Conservation (phyloP, 495 filamentous ascomycete species). For the Lophiotrema nucula region DNA sequence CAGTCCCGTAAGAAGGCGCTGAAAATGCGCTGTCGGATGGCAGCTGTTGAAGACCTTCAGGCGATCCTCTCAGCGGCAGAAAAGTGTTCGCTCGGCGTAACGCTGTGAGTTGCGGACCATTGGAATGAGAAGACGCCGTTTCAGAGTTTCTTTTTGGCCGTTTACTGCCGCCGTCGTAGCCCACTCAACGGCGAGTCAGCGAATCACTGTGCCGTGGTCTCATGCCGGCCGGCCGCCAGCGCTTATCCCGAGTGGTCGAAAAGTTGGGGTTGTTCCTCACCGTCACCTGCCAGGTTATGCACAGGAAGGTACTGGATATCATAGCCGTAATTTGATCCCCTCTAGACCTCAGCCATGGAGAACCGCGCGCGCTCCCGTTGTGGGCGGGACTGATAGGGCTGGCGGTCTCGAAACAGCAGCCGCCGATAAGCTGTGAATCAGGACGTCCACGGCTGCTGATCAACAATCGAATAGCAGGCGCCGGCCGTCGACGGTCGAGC, state of each 20-base stretch:
- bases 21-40: too few species aligned
- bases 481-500: slow-evolving; percentile 18
- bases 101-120: slow-evolving; percentile 7
- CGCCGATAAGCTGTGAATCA: background rate
- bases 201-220: slow-evolving; percentile 10
- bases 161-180: slow-evolving; percentile 18
- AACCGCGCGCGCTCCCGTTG: slow-evolving; percentile 19
- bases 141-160: slow-evolving; percentile 26
- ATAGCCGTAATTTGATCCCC: slow-evolving; percentile 24
- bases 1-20: too few species aligned
- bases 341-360: background rate
- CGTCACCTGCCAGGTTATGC: slow-evolving; percentile 26
- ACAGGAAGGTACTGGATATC: slow-evolving; percentile 15
- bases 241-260: slow-evolving; percentile 3
- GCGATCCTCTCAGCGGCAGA: too few species aligned
- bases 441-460: background rate
- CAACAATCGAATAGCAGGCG: background rate
- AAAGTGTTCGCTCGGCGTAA: slow-evolving; percentile 23
- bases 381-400: slow-evolving; percentile 15
- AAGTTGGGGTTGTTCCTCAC: slow-evolving; percentile 6
- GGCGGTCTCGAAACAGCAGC: background rate
- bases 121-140: slow-evolving; percentile 6
- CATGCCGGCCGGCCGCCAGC: slow-evolving; percentile 12
- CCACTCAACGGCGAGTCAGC: slow-evolving; percentile 25
- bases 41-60: too few species aligned